These are phyloP conservation scores for Oryza punctata DNA, from an alignment of 176 grass and related monocot species.

Conservation along the genomic window DNA sequence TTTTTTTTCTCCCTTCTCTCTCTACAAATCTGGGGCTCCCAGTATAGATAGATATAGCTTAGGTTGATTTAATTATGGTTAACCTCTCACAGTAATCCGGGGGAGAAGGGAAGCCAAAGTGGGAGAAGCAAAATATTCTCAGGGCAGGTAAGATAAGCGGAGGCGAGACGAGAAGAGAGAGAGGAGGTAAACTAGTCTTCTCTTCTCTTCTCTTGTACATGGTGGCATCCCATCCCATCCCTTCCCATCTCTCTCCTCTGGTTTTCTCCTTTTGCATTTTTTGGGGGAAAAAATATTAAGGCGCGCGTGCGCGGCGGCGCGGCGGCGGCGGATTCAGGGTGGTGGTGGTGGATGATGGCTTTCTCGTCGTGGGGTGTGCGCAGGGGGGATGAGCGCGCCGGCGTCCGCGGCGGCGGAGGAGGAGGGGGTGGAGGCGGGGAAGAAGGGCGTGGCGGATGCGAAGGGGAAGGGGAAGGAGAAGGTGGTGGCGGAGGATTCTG, in stretches of 20 bases:
- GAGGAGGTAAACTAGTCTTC: slow-evolving; percentile 25
- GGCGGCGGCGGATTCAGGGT: not conserved
- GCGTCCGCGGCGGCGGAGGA: too few species aligned
- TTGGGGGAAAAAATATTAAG: not conserved
- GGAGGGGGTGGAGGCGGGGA: not conserved
- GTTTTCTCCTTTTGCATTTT: not conserved
- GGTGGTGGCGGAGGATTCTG: not conserved
- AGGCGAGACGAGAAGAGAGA: not conserved
- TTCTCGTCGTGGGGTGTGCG: slow-evolving; percentile 38
- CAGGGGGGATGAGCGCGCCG: slow-evolving; percentile 45
- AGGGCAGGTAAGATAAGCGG: slow-evolving; percentile 2
- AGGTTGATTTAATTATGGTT: slow-evolving; percentile 19
- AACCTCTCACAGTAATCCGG: slow-evolving; percentile 48
- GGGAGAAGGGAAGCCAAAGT: slow-evolving; percentile 3
- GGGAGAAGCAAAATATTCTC: slow-evolving; percentile 49
- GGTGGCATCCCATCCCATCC: too few species aligned
- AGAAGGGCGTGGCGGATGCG: not conserved
- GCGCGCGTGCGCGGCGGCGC: not conserved
- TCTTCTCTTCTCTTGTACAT: not conserved
- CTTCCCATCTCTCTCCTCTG: not conserved
- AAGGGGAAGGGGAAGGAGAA: slow-evolving; percentile 44
- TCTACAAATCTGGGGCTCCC: not conserved
- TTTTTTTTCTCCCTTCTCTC: not conserved
- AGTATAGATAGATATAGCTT: not conserved
- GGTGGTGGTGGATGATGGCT: slow-evolving; percentile 23